Percentiles rank a stretch among this genome's conserved stretches.
Conservation (phyloP, 176 grass and related monocot genomes). For the Dendrocalamus sinicus region DNA sequence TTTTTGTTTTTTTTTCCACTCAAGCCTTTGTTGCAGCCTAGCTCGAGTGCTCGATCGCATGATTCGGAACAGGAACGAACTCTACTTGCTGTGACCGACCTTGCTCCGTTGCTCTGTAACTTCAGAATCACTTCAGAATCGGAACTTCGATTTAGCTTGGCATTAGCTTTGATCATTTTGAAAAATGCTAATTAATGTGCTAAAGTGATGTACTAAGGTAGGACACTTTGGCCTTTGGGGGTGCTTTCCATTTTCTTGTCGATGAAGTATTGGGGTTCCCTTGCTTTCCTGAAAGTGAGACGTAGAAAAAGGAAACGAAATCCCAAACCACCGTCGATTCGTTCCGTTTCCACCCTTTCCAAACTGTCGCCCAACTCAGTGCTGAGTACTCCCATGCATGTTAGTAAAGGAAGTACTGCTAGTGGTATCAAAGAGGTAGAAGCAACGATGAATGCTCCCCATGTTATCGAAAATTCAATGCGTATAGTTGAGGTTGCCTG, state of each 20-base stretch:
- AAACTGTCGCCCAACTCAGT: conserved; percentile 18
- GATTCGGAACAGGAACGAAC: neutral
- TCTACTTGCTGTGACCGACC: no score
- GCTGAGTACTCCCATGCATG: neutral
- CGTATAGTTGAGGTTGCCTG: neutral
- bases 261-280: neutral
- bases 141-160: neutral
- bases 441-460: conserved; percentile 15
- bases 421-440: neutral
- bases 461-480: neutral
- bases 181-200: neutral
- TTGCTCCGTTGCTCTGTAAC: neutral
- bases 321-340: neutral
- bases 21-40: neutral
- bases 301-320: neutral
- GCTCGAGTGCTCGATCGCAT: neutral
- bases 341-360: conserved; percentile 20
- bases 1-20: neutral
- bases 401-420: neutral
- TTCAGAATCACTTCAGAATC: neutral
- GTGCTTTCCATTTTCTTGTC: neutral
- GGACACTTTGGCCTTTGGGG: neutral
- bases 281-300: neutral
- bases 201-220: neutral
- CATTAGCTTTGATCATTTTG: neutral